Conservation (phyloP, 805 yeast genomes). For the Candida nonsorbophila region DNA sequence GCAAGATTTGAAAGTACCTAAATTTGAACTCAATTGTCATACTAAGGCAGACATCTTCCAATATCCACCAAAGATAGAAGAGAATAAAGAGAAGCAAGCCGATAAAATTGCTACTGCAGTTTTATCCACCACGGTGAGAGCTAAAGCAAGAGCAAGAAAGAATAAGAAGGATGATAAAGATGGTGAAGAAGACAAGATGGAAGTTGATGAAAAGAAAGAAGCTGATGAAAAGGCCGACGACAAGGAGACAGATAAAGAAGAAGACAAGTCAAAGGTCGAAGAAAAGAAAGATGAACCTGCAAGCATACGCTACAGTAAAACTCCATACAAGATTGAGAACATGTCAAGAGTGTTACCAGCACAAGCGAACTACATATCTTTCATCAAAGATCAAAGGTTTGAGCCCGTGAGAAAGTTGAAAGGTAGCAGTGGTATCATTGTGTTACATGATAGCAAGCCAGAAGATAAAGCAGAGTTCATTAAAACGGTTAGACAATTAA, state of each 20-base stretch:
- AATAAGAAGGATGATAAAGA: constrained; percentile 49
- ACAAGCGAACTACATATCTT: constrained; percentile 79
- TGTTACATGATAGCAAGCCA: constrained; percentile 60
- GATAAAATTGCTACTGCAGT: constrained; percentile 92
- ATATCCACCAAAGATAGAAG: constrained; percentile 86
- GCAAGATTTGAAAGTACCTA: constrained; percentile 80
- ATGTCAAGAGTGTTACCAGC: constrained; percentile 86
- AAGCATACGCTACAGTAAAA: constrained; percentile 51
- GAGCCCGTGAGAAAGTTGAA: constrained; percentile 76
- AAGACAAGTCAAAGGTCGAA: constrained; percentile 29
- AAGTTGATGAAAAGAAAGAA: constrained; percentile 24
- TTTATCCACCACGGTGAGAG: constrained; percentile 86
- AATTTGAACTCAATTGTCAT: constrained; percentile 75
- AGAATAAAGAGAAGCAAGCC: constrained; percentile 71
- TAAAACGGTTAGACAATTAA: constrained; percentile 79
- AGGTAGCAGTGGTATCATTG: constrained; percentile 66
- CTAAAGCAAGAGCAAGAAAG: constrained; percentile 87
- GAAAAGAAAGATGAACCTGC: constrained; percentile 18
- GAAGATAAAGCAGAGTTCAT: constrained; percentile 59
- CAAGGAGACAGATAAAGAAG: constrained; percentile 10
- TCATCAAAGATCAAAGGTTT: constrained; percentile 69
- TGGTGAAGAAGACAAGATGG: constrained; percentile 37
- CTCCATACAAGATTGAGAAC: constrained; percentile 68
- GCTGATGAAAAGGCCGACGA: constrained; percentile 6
- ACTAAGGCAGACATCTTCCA: constrained; percentile 75